Evolutionary conservation across 345 rosid genomes (phyloP), one percentile per base, ranked within the genome.

Genomic region (Sisymbrium altissimum): DNA sequence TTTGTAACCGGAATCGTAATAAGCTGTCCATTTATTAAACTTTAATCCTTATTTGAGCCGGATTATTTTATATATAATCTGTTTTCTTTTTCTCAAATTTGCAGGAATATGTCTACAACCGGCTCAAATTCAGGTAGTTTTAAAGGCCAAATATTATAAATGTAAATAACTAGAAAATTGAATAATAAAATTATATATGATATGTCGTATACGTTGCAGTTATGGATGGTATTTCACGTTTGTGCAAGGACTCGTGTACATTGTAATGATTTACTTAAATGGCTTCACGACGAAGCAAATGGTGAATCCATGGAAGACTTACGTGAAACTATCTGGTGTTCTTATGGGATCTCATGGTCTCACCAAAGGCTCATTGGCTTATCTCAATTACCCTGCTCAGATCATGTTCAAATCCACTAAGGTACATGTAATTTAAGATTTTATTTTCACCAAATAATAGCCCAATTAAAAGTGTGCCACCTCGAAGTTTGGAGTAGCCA

Each of bases 341-440:
- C 84, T 89, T 21, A 91, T 91, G 96, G 93, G 90, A 58, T 91
- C 96, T 67, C 91, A 88, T 82, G 97, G 97, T 38, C 81, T 91
- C 53, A 91, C 96, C 48, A 91, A 91, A 71, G 90, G 93, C 27
- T 91, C 96, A 4, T 79, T 91, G 75, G 93, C 97, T 71, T 91
- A 84, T 76, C 97, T 91, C 29, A 91, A 91, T 72, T 91, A 91
- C 77, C 96, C 97, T 21, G 96, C 93, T 14, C 97, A 91, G 66
- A 87, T 91, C 78, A 91, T 91, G 96, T 91, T 89, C 83, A 91
- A 91, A 73, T 91, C 97, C 76, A 91, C 97, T 9, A 91, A 91
- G 93, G 97, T 87, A n/a, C n/a, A 79, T 46, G 43, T 73, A 13
- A 4, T 11, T 29, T 32, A 23, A 23, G 3, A 23, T 1, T 23